Evolutionary conservation across 2,329 filamentous ascomycete species (phyloP), one percentile per base, ranked within the genome.

Genomic region (Hymenotorrendiella dingleyae): DNA sequence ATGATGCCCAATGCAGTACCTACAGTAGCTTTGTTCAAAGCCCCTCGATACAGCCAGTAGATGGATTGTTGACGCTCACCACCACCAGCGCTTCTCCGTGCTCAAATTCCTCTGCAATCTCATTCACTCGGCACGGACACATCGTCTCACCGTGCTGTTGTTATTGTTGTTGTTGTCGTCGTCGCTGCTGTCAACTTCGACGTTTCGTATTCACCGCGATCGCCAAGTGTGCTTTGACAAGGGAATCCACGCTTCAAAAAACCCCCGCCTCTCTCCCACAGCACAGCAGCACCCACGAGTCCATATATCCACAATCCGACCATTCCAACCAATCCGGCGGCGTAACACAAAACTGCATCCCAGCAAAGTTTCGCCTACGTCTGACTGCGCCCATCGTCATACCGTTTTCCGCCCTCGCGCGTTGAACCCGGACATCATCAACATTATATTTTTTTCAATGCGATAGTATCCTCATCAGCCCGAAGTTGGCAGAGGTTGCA

Each of bases 381-480:
- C 22, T 14, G 9, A 8, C 35, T 22, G 19, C 14, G 7, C 24
- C 21, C 9, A 7, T 26, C 37, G 30, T 20, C 30, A 34, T 20
- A 34, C n/a, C 10, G 17, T 4, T 3, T 20, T 21, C 17, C 17
- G 30, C 30, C 30, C 4, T 34, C 30, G 17, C 30, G 14, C 19
- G 14, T 35, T 28, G 27, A 19, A 28, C 24, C 22, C 34, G 26
- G 26, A 36, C 33, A 35, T 30, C 23, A 34, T 37, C 35, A 21
- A 6, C 30, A 16, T n/a, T 36, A 16, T 40, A 44, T 36, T 47
- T 32, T 51, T 41, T 47, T 49, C 48, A 43, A 58, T 60, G 58
- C 54, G 35, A 57, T 56, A 56, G 32, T 34, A 50, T 47, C 54
- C 53, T 56, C 54, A 58, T 60, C 34, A 52, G 58, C 56, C 57